Conservation (phyloP, 352 stramenopile species). For the Globisporangium cystogenes region DNA sequence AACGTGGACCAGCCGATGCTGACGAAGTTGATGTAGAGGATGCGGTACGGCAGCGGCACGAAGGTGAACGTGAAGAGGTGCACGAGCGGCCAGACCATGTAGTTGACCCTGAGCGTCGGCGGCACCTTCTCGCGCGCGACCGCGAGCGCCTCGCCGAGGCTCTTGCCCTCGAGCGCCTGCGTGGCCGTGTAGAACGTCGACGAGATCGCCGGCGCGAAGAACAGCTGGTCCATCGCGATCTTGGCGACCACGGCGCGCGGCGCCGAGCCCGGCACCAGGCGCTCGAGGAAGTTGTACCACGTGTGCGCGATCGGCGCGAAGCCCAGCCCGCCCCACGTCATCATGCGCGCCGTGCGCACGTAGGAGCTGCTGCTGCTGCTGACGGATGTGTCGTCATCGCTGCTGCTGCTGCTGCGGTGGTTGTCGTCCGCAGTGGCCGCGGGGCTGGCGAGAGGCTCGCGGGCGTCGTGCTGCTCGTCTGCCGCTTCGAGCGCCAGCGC, state of each 20-base stretch:
- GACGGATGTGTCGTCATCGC: neutral
- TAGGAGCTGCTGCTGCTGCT: slow-evolving; percentile 1
- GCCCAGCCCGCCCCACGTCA: slow-evolving; percentile 83
- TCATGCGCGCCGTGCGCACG: slow-evolving; percentile 41
- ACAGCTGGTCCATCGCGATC: slow-evolving; percentile 33
- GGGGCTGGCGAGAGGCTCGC: neutral
- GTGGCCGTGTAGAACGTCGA: slow-evolving; percentile 35
- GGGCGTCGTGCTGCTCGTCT: neutral
- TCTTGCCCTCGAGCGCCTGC: slow-evolving; percentile 32
- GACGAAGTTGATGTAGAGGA: slow-evolving; percentile 48
- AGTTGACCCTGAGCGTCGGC: slow-evolving; percentile 33
- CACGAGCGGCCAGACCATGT: slow-evolving; percentile 41
- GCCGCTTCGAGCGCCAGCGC: neutral
- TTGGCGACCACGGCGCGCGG: slow-evolving; percentile 30
- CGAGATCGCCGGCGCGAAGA: slow-evolving; percentile 35
- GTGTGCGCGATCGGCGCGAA: slow-evolving; percentile 87
- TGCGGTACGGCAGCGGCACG: slow-evolving; percentile 42
- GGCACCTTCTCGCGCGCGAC: slow-evolving; percentile 29
- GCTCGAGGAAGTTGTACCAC: slow-evolving; percentile 85
- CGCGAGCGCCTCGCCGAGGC: slow-evolving; percentile 24
- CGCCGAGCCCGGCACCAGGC: slow-evolving; percentile 21
- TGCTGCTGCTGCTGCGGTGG: neutral
- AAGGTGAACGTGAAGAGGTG: slow-evolving; percentile 46
- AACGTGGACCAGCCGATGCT: slow-evolving; percentile 45
- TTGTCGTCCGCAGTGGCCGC: too few species aligned